phyloP scores from a whole-genome alignment of 2,329 filamentous ascomycete species.

The Penicillium nordicum region DNA sequence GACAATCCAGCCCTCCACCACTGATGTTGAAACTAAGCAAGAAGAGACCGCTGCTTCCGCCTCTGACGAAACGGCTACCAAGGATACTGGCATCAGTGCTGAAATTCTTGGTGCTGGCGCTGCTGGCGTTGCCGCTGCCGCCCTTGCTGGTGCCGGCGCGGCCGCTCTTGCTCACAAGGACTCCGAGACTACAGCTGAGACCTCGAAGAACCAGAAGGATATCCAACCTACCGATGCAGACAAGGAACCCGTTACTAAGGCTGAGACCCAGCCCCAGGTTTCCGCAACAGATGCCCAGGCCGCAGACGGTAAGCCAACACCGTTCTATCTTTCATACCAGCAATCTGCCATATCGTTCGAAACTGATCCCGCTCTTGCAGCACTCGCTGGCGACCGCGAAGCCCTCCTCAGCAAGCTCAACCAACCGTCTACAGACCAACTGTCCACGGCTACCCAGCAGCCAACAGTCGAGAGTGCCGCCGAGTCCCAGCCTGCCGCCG shows the following conservation, averaged over 20 bases:
- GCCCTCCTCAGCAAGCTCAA: conserved; percentile 32
- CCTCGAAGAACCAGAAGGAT: conserved; percentile 11
- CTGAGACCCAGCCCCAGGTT: conserved; percentile 15
- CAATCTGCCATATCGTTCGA: conserved; percentile 30
- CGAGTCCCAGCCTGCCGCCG: conserved; percentile 14
- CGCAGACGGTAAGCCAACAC: conserved; percentile 23
- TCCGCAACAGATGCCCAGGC: conserved; percentile 17
- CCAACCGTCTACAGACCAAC: conserved; percentile 30
- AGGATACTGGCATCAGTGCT: conserved; percentile 22
- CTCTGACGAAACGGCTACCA: conserved; percentile 4
- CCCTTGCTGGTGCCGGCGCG: conserved; percentile 23
- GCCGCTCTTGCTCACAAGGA: conserved; percentile 21
- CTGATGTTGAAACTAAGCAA: conserved; percentile 4
- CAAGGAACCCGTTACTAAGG: conserved; percentile 7
- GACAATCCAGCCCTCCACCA: neutral
- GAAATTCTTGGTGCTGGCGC: conserved; percentile 29
- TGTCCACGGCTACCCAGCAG: conserved; percentile 80
- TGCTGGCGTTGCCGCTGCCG: conserved; percentile 25
- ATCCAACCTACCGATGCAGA: conserved; percentile 2
- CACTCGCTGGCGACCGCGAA: conserved; percentile 34
- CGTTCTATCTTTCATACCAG: conserved; percentile 16
- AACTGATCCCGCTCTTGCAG: conserved; percentile 31
- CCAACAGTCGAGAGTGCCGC: conserved; percentile 35
- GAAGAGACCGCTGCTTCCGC: conserved; percentile 7
- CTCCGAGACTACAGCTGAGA: conserved; percentile 8